Evolutionary conservation across 2,329 filamentous ascomycete genomes (phyloP), one percentile per base, ranked within the genome.

Genomic region (Parastagonospora nodorum): DNA sequence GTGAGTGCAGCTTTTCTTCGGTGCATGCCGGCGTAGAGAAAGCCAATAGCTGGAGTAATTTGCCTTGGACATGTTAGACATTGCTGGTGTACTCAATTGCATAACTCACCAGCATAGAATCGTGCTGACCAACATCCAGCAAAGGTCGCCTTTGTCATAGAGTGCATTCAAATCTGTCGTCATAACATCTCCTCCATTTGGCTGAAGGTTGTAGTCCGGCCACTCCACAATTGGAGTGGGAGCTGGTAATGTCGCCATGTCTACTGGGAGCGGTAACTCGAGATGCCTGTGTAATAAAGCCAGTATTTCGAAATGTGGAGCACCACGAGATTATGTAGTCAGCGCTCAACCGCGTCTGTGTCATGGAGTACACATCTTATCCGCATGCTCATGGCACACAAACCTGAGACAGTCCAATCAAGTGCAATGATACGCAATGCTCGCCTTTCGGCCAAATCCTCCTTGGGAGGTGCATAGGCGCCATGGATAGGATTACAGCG

Each of bases 81-180:
- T 16, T 29, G 8, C n/a, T n/a, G 8, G 2, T 28, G 42, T 11
- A n/a, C 2, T 12, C 5, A 2, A 42, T 8, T 11, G 6, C 8
- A 10, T 8, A n/a, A 15, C 58, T 30, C 57, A 65, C 68, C 67
- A 71, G 49, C 68, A 71, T n/a, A 71, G 50, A 37, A 63, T 52
- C 7, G 65, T 55, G 46, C 63, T 63, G 11, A 58, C 45, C 36
- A 79, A 55, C 44, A 79, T 42, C 77, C 77, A 79, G 27, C 74
- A 77, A 4, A 79, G 51, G 16, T 79, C 75, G 9, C 77, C 77
- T 66, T 79, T 79, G 50, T 79, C 74, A 38, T 79, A 79, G 0
- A 71, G 71, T 1, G 75, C 73, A 53, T 77, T 78, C 45, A 79
- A 66, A 42, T 79, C 72, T 41, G 76, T 71, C 0, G 75, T 78